Evolutionary conservation across 1,284 basidiomycete genomes (phyloP).

Genomic region (Cutaneotrichosporon sp.): DNA sequence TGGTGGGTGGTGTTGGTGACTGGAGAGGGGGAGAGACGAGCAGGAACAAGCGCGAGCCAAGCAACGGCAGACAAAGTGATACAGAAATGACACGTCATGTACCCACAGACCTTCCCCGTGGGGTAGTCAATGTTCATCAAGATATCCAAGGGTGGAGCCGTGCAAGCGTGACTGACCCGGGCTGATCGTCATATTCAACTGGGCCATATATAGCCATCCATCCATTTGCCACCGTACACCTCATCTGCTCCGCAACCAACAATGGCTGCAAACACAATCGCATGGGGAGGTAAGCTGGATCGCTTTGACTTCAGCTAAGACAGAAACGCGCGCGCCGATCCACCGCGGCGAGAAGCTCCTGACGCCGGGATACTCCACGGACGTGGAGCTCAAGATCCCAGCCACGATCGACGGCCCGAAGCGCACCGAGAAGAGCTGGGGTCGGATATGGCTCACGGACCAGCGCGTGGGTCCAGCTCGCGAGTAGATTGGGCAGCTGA

Average conservation of each 20-base stretch:
- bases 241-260: not conserved
- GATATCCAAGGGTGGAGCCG: not conserved
- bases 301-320: not conserved
- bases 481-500: not conserved
- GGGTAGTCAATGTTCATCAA: not conserved
- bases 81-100: slow-evolving; percentile 7
- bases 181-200: not conserved
- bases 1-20: not conserved
- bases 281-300: slow-evolving; percentile 6
- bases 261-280: slow-evolving; percentile 25
- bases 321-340: slow-evolving; percentile 15
- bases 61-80: not conserved
- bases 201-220: no score
- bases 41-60: not conserved
- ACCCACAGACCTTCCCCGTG: not conserved
- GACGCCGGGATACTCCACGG: slow-evolving; percentile 32
- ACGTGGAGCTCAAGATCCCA: slow-evolving; percentile 44
- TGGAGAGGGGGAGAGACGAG: no score
- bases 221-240: not conserved
- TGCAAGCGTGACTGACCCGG: not conserved
- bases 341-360: slow-evolving; percentile 36
- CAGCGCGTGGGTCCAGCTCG: slow-evolving; percentile 37
- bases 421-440: slow-evolving; percentile 36
- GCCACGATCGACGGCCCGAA: slow-evolving; percentile 48
- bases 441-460: slow-evolving; percentile 45